A percentile compares a stretch with the other conserved stretches of the same genome.
Evolutionary conservation across 169 alveolate species (phyloP).

Genomic region (Cryptosporidium parvum): DNA sequence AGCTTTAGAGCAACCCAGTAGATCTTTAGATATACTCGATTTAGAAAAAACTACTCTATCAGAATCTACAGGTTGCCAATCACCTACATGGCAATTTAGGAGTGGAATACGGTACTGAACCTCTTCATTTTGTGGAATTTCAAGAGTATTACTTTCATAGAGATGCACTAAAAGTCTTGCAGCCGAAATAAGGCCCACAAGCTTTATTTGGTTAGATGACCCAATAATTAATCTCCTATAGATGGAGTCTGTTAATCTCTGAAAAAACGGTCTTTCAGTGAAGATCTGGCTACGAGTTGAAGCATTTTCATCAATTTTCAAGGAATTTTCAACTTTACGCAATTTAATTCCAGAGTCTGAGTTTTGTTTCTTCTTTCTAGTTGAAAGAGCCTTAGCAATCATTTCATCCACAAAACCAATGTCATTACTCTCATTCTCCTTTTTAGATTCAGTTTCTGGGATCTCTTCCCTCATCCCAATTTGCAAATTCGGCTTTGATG

Average conservation of each 20-base stretch:
- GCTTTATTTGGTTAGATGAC: constrained; percentile 55
- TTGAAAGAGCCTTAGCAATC: constrained; percentile 22
- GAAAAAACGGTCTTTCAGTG: constrained; percentile 40
- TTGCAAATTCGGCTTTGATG: neutral
- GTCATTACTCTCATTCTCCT: neutral
- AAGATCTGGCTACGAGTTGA: constrained; percentile 7
- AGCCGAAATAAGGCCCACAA: constrained; percentile 62
- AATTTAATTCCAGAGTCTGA: constrained; percentile 6
- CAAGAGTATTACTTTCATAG: constrained; percentile 38
- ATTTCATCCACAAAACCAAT: constrained; percentile 21
- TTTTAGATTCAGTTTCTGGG: neutral
- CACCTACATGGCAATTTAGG: constrained; percentile 57
- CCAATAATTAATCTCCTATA: constrained; percentile 55
- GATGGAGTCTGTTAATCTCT: constrained; percentile 46
- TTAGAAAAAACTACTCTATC: constrained; percentile 40
- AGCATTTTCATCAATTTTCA: neutral
- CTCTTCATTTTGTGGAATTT: constrained; percentile 42
- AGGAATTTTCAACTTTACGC: neutral
- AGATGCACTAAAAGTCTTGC: constrained; percentile 53
- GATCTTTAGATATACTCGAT: constrained; percentile 10
- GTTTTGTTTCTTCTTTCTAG: constrained; percentile 7
- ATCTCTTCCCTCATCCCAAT: neutral
- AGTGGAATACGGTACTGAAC: constrained; percentile 38
- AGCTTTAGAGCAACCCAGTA: constrained; percentile 8
- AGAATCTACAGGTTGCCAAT: constrained; percentile 65